These are phyloP conservation scores for Ambrosia trifida DNA, from an alignment of 129 eudicot genomes.

Conservation along the genomic window DNA sequence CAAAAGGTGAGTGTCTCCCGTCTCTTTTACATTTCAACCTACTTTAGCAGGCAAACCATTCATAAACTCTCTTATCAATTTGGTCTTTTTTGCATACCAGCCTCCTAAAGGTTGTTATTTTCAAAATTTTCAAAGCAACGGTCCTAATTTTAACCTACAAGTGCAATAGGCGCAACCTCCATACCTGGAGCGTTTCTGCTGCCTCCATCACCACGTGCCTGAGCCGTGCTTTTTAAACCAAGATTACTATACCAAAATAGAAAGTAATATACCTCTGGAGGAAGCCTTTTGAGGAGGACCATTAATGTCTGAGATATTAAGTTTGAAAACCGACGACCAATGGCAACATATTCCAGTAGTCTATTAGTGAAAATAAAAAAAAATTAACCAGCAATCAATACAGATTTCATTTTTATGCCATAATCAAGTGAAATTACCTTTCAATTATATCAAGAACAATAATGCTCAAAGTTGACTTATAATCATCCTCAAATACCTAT, in stretches of 20 bases:
- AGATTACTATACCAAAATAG: background rate
- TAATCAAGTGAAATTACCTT: too few relatives aligned
- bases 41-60: background rate
- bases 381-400: background rate
- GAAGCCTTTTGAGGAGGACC: conserved; percentile 96
- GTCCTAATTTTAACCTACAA: background rate
- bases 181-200: too few relatives aligned
- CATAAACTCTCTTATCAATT: background rate
- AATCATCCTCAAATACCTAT: too few relatives aligned
- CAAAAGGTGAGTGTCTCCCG: too few relatives aligned
- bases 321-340: conserved; percentile 98
- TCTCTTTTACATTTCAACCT: too few relatives aligned
- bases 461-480: too few relatives aligned
- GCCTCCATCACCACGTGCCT: too few relatives aligned
- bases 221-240: too few relatives aligned
- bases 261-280: conserved; percentile 62
- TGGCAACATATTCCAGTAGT: too few relatives aligned
- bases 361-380: too few relatives aligned
- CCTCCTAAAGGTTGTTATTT: background rate
- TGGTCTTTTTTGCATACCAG: too few relatives aligned
- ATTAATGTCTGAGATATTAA: conserved; percentile 87
- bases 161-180: background rate
- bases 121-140: background rate
- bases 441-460: too few relatives aligned
- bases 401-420: background rate